phyloP scores from a whole-genome alignment of 1,139 yeast species.

The Geotrichum klebahnii region DNA sequence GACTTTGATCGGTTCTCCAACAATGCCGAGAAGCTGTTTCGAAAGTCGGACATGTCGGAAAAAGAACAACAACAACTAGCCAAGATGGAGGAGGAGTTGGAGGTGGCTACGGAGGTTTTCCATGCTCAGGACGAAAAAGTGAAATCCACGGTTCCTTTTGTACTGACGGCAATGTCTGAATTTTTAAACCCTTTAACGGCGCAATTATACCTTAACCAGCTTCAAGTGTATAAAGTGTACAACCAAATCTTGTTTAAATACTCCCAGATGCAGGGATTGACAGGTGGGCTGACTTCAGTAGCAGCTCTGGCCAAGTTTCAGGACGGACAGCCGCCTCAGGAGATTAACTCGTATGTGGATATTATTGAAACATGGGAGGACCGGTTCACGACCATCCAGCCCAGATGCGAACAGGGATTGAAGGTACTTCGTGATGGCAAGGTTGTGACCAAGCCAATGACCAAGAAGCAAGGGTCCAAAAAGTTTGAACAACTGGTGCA shows the following conservation, averaged over 20 bases:
- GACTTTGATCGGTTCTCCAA: slow-evolving; percentile 45
- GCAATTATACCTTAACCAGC: slow-evolving; percentile 34
- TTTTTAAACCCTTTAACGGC: slow-evolving; percentile 44
- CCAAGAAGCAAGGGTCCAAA: slow-evolving; percentile 21
- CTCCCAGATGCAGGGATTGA: slow-evolving; percentile 32
- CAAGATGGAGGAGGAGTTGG: slow-evolving; percentile 35
- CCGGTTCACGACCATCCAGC: slow-evolving; percentile 32
- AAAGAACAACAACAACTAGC: slow-evolving; percentile 35
- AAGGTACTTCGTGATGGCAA: slow-evolving; percentile 31
- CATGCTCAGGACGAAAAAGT: slow-evolving; percentile 45
- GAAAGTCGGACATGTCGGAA: slow-evolving; percentile 34
- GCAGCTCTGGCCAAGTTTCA: slow-evolving; percentile 9
- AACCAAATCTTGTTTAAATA: slow-evolving; percentile 30
- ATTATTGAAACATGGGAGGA: slow-evolving; percentile 34
- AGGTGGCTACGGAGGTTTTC: slow-evolving; percentile 35
- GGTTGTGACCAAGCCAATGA: slow-evolving; percentile 33
- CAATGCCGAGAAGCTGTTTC: slow-evolving; percentile 45
- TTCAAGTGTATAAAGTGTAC: slow-evolving; percentile 30
- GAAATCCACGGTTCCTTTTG: slow-evolving; percentile 47
- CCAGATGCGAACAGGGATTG: slow-evolving; percentile 34
- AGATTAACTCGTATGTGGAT: background rate
- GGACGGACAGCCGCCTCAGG: slow-evolving; percentile 21
- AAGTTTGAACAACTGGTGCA: slow-evolving; percentile 16
- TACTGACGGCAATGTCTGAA: slow-evolving; percentile 49
- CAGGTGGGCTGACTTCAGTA: background rate